Conservation (phyloP, 1,139 yeast genomes). For the Geotrichum cucujoidarum region DNA sequence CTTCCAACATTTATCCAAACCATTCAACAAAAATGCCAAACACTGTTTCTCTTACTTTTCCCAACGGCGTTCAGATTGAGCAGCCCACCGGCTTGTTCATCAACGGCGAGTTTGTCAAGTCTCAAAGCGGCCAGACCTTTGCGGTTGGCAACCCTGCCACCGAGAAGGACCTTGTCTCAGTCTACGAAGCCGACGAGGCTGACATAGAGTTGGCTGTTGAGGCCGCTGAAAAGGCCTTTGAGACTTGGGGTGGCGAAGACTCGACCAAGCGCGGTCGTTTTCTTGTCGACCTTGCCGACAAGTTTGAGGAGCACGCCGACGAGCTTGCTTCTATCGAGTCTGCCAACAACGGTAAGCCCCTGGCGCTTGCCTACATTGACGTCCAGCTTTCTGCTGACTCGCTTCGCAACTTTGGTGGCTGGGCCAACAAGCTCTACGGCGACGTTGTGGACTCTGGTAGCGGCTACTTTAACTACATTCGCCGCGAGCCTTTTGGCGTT, state of each 20-base stretch:
- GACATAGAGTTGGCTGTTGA: constrained; percentile 54
- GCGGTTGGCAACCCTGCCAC: constrained; percentile 57
- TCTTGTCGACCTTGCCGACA: constrained; percentile 61
- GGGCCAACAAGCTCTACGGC: no score
- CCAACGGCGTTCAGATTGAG: constrained; percentile 54
- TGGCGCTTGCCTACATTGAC: constrained; percentile 48
- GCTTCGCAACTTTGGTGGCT: no score
- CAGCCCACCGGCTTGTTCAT: constrained; percentile 69
- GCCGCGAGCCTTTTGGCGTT: no score
- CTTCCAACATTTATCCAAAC: background rate
- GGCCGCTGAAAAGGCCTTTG: constrained; percentile 52
- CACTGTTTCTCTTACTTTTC: constrained; percentile 45
- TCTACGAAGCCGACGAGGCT: no score
- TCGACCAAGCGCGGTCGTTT: constrained; percentile 53
- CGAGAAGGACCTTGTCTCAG: constrained; percentile 47
- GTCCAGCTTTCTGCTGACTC: no score
- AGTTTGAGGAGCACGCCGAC: no score
- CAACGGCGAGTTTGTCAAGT: constrained; percentile 51
- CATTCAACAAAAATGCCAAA: background rate
- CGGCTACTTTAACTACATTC: no score
- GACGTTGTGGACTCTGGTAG: no score
- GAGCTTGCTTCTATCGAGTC: constrained; percentile 65
- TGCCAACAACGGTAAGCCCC: constrained; percentile 75
- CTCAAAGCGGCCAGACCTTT: constrained; percentile 47
- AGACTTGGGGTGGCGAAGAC: constrained; percentile 42